A percentile compares a stretch with the other conserved stretches of the same genome.
Conservation (phyloP, 192 early-diverging fungal genomes). For the Coemansia sp. region DNA sequence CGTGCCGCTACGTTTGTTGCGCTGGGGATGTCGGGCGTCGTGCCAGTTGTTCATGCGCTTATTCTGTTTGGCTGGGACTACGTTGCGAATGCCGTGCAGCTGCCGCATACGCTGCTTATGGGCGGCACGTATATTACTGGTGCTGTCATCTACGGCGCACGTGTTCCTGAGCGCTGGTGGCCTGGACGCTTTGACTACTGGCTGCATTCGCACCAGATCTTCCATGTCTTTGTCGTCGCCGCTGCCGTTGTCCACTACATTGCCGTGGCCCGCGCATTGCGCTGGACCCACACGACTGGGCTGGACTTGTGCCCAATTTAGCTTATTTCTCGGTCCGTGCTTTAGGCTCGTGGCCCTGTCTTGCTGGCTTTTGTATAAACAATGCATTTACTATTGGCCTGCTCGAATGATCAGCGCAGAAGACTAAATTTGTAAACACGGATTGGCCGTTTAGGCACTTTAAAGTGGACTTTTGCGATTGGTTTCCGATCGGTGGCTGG, state of each 20-base stretch:
- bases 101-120: slow-evolving; percentile 69
- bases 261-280: slow-evolving; percentile 62
- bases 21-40: slow-evolving; percentile 71
- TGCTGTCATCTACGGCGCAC: slow-evolving; percentile 80
- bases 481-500: not conserved
- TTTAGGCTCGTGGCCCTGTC: not conserved
- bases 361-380: not conserved
- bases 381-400: too few species aligned
- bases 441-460: too few species aligned
- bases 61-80: slow-evolving; percentile 67
- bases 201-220: slow-evolving; percentile 88
- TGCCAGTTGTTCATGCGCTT: slow-evolving; percentile 71
- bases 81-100: slow-evolving; percentile 58
- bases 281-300: slow-evolving; percentile 48
- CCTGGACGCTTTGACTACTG: slow-evolving; percentile 84
- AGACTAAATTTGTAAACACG: too few species aligned
- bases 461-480: not conserved
- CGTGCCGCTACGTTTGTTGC: slow-evolving; percentile 78
- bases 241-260: slow-evolving; percentile 70
- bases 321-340: not conserved
- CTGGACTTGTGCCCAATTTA: slow-evolving; percentile 19
- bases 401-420: too few species aligned
- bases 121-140: slow-evolving; percentile 78
- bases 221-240: slow-evolving; percentile 77
- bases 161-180: slow-evolving; percentile 82